These are phyloP conservation scores for Cyphellophora europaea DNA, from an alignment of 2,329 filamentous ascomycete genomes.

Conservation along the genomic window DNA sequence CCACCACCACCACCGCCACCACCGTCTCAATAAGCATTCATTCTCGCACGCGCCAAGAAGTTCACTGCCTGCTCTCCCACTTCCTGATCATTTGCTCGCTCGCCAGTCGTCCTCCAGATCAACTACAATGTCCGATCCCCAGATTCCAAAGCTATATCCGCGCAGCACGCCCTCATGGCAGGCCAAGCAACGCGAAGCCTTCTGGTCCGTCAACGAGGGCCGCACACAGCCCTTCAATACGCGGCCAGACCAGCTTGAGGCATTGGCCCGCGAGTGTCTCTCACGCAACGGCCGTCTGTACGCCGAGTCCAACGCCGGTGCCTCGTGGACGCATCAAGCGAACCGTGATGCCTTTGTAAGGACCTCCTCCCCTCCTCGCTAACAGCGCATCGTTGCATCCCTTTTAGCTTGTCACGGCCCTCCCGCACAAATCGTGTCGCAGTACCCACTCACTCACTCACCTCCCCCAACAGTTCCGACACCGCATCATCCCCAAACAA, in stretches of 20 bases:
- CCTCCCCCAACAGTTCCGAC: too few species aligned
- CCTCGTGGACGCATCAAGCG: conserved; percentile 37
- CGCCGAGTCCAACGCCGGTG: conserved; percentile 28
- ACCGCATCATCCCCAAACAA: conserved; percentile 53
- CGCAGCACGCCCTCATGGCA: conserved; percentile 45
- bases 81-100: too few species aligned
- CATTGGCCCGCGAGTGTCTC: conserved; percentile 46
- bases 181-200: conserved; percentile 46
- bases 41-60: too few species aligned
- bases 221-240: conserved; percentile 44
- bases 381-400: too few species aligned
- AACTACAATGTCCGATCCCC: conserved; percentile 33
- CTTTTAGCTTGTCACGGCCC: too few species aligned
- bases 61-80: too few species aligned
- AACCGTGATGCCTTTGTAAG: conserved; percentile 58
- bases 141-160: conserved; percentile 41
- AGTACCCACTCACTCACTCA: too few species aligned
- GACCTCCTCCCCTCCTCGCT: too few species aligned
- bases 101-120: too few species aligned
- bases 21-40: too few species aligned
- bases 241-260: conserved; percentile 47
- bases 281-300: conserved; percentile 46
- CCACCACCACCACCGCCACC: too few species aligned
- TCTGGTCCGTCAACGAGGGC: conserved; percentile 45
- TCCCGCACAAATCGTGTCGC: too few species aligned